These are phyloP conservation scores for Nepenthes alata DNA, from an alignment of 179 eudicot genomes.

Conservation along the genomic window DNA sequence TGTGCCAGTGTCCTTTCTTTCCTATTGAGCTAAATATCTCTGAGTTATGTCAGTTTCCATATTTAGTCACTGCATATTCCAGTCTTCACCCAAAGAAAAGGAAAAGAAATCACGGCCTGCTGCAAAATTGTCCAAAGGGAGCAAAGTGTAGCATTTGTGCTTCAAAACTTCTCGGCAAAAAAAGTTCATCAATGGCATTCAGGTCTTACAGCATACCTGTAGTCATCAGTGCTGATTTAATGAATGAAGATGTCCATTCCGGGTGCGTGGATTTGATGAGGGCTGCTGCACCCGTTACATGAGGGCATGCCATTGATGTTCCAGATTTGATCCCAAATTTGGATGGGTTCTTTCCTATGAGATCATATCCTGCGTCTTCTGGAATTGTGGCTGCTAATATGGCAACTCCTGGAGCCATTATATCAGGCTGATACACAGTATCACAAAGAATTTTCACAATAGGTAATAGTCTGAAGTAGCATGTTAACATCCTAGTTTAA, in stretches of 20 bases:
- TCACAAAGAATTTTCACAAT: slow-evolving; percentile 5
- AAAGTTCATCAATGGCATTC: not conserved
- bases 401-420: slow-evolving; percentile 77
- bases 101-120: not conserved
- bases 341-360: slow-evolving; percentile 21
- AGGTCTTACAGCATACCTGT: slow-evolving; percentile 38
- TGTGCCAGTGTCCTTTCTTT: not conserved
- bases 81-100: not conserved
- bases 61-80: not conserved
- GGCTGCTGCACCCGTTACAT: slow-evolving; percentile 78
- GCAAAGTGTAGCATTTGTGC: not conserved
- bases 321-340: slow-evolving; percentile 47
- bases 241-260: slow-evolving; percentile 79
- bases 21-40: not conserved
- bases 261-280: slow-evolving; percentile 62
- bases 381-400: slow-evolving; percentile 75
- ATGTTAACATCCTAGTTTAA: not conserved
- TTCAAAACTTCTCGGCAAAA: not conserved
- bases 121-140: not conserved
- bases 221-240: slow-evolving; percentile 88
- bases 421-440: slow-evolving; percentile 51
- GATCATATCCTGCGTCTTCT: slow-evolving; percentile 25
- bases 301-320: slow-evolving; percentile 96
- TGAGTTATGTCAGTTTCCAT: not conserved
- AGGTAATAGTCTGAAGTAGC: not conserved